These are phyloP conservation scores for Rhizopogon sp. DNA, from an alignment of 768 basidiomycete species.

Conservation along the genomic window DNA sequence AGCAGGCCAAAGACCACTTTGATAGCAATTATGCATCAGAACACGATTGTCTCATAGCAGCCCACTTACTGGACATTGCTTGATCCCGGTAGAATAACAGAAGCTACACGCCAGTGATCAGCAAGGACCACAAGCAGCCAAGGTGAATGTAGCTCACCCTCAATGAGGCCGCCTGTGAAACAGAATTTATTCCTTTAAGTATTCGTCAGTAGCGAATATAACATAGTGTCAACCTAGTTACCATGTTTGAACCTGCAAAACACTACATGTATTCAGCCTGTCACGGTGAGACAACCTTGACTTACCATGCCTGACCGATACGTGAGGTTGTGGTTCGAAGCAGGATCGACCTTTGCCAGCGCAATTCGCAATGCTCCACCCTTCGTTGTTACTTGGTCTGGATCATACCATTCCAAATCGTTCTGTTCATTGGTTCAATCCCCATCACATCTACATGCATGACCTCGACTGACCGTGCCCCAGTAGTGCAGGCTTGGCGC, in stretches of 20 bases:
- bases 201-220: not conserved
- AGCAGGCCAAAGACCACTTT: slow-evolving; percentile 46
- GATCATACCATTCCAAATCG: slow-evolving; percentile 60
- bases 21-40: slow-evolving; percentile 6
- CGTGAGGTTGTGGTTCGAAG: slow-evolving; percentile 40
- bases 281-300: slow-evolving; percentile 18
- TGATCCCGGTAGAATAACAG: slow-evolving; percentile 37
- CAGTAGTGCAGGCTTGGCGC: slow-evolving; percentile 62
- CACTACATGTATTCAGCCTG: slow-evolving; percentile 13
- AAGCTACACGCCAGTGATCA: slow-evolving; percentile 17
- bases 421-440: slow-evolving; percentile 8
- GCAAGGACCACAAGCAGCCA: not conserved
- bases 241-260: slow-evolving; percentile 26
- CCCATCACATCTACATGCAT: not conserved
- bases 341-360: slow-evolving; percentile 36
- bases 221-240: not conserved
- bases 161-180: slow-evolving; percentile 75
- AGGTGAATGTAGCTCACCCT: slow-evolving; percentile 21
- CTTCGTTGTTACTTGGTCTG: slow-evolving; percentile 43
- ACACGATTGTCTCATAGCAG: not conserved
- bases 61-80: slow-evolving; percentile 30
- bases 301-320: slow-evolving; percentile 39
- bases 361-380: slow-evolving; percentile 48
- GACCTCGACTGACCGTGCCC: slow-evolving; percentile 39
- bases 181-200: slow-evolving; percentile 63